Evolutionary conservation across 768 basidiomycete genomes (phyloP), one percentile per base, ranked within the genome.

Genomic region (Leucocoprinus birnbaumii): DNA sequence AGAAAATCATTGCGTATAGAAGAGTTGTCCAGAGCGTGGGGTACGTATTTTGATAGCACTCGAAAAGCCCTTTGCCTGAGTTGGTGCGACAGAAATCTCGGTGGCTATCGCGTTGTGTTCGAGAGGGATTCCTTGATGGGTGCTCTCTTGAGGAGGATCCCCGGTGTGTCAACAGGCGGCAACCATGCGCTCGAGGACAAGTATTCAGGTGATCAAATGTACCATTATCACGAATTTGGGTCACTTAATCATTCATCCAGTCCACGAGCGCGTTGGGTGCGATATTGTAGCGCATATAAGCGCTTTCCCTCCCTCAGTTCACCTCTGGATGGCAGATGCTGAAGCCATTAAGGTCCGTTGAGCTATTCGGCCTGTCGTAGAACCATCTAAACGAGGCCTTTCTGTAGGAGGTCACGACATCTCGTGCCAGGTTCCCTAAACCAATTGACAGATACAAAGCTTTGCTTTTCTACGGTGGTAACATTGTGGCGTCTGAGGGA

Each of bases 401-500:
- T 25, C 14, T 14, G 31, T 58, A 83, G 80, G 80, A 80, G 65
- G 67, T 83, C 9, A 68, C 71, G 1, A 64, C 67, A 8, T 70
- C 72, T n/a, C 71, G 80, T 14, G 68, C 72, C 3, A 75, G 74
- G 6, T 86, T 84, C 58, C 77, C 79, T 0, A 86, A 85, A 59
- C 77, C 80, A 3, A 58, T 77, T 0, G 57, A 70, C 3, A 59
- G 67, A 21, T 85, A 85, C 59, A 53, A 35, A 1, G 51, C 68
- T 8, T 61, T 86, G 16, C 51, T 66, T 0, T 71, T 80, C 56
- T 86, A 77, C 59, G 85, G 85, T 13, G 59, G 60, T 4, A 86
- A 86, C 58, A 79, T 86, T 44, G 73, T 87, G 18, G 76, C 75
- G 2, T 78, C 80, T 0, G 84, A 87, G 60, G 81, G 78, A 18